Percentiles rank a stretch among this genome's conserved stretches.
These are phyloP conservation scores for Dysphania ambrosioides DNA, from an alignment of 148 eudicot species.

Conservation along the genomic window DNA sequence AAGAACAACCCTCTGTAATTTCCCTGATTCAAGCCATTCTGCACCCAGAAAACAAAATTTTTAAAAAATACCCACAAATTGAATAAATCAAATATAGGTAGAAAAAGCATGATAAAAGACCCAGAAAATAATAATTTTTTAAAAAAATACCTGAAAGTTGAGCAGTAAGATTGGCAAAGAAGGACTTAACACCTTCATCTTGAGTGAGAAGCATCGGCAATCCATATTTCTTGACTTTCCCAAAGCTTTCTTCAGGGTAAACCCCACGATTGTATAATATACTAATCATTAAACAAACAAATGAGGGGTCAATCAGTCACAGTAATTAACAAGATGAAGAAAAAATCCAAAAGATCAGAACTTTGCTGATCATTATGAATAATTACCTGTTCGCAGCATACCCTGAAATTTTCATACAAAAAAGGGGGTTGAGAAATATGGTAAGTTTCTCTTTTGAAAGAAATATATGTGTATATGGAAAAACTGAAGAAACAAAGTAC, in stretches of 20 bases:
- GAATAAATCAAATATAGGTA: not conserved
- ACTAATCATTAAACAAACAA: constrained; percentile 32
- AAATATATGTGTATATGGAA: not conserved
- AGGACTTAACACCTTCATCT: constrained; percentile 90
- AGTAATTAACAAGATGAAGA: not conserved
- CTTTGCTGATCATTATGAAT: not conserved
- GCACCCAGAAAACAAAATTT: not conserved
- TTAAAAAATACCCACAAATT: not conserved
- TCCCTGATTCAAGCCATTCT: constrained; percentile 98
- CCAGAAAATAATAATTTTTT: too few species aligned
- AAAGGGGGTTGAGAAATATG: not conserved
- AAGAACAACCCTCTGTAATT: constrained; percentile 80
- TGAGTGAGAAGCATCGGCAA: constrained; percentile 85
- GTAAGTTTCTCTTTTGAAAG: not conserved
- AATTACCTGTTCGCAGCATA: constrained; percentile 91
- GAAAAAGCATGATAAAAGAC: too few species aligned
- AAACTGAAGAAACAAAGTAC: constrained; percentile 27
- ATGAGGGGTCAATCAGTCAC: not conserved
- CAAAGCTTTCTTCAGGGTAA: constrained; percentile 92
- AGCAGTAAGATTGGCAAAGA: constrained; percentile 69
- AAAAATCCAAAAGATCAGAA: not conserved
- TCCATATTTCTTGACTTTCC: constrained; percentile 87
- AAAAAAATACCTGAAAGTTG: constrained; percentile 62
- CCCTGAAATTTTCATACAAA: constrained; percentile 46
- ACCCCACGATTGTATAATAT: constrained; percentile 89